Base-by-base conservation (phyloP, 176 grass and related monocot genomes). In the Raddia distichophylla region DNA sequence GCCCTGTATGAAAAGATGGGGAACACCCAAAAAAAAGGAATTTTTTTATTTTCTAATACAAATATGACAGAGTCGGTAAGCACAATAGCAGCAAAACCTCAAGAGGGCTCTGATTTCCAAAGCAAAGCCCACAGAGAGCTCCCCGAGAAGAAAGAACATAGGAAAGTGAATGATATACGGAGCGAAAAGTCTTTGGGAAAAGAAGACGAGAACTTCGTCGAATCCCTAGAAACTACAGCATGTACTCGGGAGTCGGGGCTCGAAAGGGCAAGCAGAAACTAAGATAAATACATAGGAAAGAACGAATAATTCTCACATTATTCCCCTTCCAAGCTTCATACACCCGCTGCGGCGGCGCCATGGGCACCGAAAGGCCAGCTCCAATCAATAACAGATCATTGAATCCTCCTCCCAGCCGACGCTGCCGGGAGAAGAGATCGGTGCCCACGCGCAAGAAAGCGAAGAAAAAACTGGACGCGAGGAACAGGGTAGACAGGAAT, bases 321-420 rank as follows among this genome's bases (percentile, higher is more conserved):
- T 90, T 85, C 67, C 84, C 93, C 64, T 92, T 95, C 93, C 93
- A 95, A 77, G 73, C 84, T 73, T 95, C 80, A 44, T 87, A 92
- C 0, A 95, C 93, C 18, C 93, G 93, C 60, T 65, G 60, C 11
- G 70, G 69, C 75, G 90, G 91, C 27, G 87, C 82, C 93, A 95
- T 95, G 67, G 51, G 43, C 47, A 80, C 5, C 16, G 14, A 79
- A 66, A 27, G 16, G n/a, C 49, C 13, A 3, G 17, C 16, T 40
- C 22, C 68, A 20, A 44, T 82, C 54, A 72, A 42, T 7, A 73
- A 10, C 27, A 27, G 27, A 27, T 50, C 66, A 82, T 62, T 20
- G 27, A 82, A 72, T 73, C 67, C 67, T 40, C 37, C 37, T 43
- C 51, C 44, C 20, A 48, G 45, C 63, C 42, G 53, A 42, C 71